These are phyloP conservation scores for Geotrichum reessii DNA, from an alignment of 1,139 yeast genomes.

Conservation along the genomic window DNA sequence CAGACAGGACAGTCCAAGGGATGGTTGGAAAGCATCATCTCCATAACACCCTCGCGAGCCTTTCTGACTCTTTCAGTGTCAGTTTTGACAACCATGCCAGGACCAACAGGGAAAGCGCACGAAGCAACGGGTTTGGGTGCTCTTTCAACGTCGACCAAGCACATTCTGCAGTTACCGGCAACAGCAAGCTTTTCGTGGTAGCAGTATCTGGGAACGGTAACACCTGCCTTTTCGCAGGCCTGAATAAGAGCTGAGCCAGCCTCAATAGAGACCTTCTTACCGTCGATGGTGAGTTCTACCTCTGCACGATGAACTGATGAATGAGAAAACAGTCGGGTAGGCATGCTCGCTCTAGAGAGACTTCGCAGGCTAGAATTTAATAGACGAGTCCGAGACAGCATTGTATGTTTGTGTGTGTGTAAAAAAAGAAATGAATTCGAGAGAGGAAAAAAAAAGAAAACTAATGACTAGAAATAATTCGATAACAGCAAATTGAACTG, in stretches of 20 bases:
- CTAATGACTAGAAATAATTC: background rate
- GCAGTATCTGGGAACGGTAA: constrained; percentile 81
- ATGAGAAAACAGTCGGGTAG: constrained; percentile 30
- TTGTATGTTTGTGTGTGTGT: constrained; percentile 10
- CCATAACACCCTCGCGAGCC: constrained; percentile 89
- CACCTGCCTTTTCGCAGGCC: constrained; percentile 91
- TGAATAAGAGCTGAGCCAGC: constrained; percentile 86
- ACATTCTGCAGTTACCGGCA: constrained; percentile 96
- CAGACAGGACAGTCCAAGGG: constrained; percentile 92
- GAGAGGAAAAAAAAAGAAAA: background rate
- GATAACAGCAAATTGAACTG: background rate
- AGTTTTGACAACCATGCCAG: constrained; percentile 85
- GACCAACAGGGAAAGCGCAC: constrained; percentile 86
- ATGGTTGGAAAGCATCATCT: constrained; percentile 81
- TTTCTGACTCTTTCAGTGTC: constrained; percentile 73
- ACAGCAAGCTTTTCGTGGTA: constrained; percentile 86
- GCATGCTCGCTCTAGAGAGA: constrained; percentile 17
- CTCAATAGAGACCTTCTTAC: constrained; percentile 68
- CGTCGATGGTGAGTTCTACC: constrained; percentile 73
- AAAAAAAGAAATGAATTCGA: background rate
- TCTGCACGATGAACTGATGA: constrained; percentile 42
- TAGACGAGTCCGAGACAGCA: constrained; percentile 22
- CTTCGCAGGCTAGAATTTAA: constrained; percentile 17
- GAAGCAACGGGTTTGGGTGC: constrained; percentile 89
- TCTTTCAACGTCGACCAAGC: constrained; percentile 83